Evolutionary conservation across 2,329 filamentous ascomycete genomes (phyloP).

Genomic region (Thelonectria olida): DNA sequence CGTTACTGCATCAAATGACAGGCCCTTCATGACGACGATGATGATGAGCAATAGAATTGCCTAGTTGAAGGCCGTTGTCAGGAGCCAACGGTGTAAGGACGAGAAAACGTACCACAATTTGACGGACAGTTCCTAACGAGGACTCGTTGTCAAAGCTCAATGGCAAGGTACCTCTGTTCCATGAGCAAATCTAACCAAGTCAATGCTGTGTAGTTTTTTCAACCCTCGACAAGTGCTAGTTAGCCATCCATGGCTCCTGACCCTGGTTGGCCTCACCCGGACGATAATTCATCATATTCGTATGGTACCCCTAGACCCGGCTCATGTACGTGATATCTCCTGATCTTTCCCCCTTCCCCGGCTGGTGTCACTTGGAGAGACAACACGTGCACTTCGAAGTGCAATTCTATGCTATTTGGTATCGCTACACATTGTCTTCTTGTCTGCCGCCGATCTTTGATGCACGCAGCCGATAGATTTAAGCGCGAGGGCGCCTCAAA

Average conservation of each 20-base stretch:
- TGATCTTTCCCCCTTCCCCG: no score
- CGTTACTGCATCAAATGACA: not conserved
- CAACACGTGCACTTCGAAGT: not conserved
- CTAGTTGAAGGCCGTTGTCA: not conserved
- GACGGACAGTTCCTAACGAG: conserved; percentile 1
- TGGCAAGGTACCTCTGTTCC: not conserved
- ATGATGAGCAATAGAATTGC: not conserved
- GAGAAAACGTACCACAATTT: not conserved
- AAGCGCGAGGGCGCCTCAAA: not conserved
- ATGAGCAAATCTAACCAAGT: not conserved
- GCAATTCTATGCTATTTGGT: not conserved
- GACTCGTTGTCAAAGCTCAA: not conserved
- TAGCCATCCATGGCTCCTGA: not conserved
- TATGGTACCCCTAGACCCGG: not conserved
- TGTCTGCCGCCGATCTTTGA: not conserved
- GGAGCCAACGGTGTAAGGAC: not conserved
- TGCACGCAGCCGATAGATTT: not conserved
- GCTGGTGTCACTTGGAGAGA: not conserved
- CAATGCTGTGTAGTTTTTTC: not conserved
- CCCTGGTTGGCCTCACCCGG: not conserved
- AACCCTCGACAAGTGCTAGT: not conserved
- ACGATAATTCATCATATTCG: no score
- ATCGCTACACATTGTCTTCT: no score
- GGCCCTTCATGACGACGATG: not conserved
- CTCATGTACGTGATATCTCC: not conserved